A percentile compares a stretch with the other conserved stretches of the same genome.
phyloP scores from a whole-genome alignment of 1,139 yeast species.

The Yamadazyma kanchanaburiensis region DNA sequence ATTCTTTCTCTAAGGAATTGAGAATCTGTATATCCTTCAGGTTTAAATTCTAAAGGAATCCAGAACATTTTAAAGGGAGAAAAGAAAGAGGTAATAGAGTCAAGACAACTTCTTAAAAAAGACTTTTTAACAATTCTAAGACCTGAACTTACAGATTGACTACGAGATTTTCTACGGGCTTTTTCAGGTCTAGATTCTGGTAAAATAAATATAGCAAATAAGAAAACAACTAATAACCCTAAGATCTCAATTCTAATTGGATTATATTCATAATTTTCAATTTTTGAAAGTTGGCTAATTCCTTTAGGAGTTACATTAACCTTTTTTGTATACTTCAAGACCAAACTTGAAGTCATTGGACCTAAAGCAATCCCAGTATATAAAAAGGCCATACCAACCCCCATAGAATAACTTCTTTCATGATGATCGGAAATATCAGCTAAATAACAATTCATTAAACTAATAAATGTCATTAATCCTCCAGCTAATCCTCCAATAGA shows the following conservation, averaged over 20 bases:
- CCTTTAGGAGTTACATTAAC: slow-evolving; percentile 3
- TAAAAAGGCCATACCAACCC: slow-evolving; percentile 51
- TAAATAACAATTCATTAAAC: slow-evolving; percentile 55
- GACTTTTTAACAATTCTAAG: neutral
- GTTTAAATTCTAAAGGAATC: slow-evolving; percentile 33
- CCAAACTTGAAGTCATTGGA: slow-evolving; percentile 52
- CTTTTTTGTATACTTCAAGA: slow-evolving; percentile 17
- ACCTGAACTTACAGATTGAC: slow-evolving; percentile 15
- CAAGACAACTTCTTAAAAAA: neutral
- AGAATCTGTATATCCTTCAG: slow-evolving; percentile 8
- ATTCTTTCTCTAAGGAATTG: slow-evolving; percentile 18
- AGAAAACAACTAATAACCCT: slow-evolving; percentile 18
- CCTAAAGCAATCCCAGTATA: slow-evolving; percentile 64
- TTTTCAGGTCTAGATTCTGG: slow-evolving; percentile 57
- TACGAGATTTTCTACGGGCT: slow-evolving; percentile 46
- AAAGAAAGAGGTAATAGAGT: slow-evolving; percentile 20
- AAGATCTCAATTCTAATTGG: slow-evolving; percentile 29
- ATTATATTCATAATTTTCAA: slow-evolving; percentile 22
- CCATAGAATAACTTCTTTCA: slow-evolving; percentile 52
- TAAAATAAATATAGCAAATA: slow-evolving; percentile 35
- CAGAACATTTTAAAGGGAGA: slow-evolving; percentile 43
- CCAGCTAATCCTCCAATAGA: slow-evolving; percentile 51
- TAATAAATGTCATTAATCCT: slow-evolving; percentile 43
- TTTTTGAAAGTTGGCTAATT: slow-evolving; percentile 2
- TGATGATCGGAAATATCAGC: slow-evolving; percentile 61